Evolutionary conservation across 768 basidiomycete species (phyloP), one percentile per base, ranked within the genome.

Genomic region (Tulasnella sp.): DNA sequence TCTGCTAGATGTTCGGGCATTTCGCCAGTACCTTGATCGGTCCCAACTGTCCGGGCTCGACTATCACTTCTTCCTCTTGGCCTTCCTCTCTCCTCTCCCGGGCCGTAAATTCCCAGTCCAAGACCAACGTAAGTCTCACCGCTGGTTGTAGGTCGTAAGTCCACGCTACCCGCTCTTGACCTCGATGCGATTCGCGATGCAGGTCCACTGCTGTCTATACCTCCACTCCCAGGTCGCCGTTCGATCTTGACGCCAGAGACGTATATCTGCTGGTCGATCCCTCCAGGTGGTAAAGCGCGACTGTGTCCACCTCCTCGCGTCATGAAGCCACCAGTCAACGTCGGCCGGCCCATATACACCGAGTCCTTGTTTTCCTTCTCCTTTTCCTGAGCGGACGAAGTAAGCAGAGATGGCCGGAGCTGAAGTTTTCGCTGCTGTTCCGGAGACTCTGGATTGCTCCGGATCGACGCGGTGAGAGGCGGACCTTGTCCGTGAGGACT

Each of bases 171-270:
- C 4, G 74, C 79, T 70, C 79, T 77, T 18, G 79, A 77, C 11
- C 79, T 79, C 23, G 67, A 70, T 1, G 51, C 75, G 26, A 70
- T 69, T 80, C 75, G 77, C 16, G 80, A 72, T 16, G 71, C 73
- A 29, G 76, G 76, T 5, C 76, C 78, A 57, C 77, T 80, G 57
- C n/a, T 51, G 46, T 51, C 73, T 32, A 29, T n/a, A 32, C 78
- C 55, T 10, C 76, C 76, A 77, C 77, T 78, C 11, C 44, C 72
- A 42, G 75, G 74, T 5, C 70, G 73, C 2, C 57, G 70, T 42
- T 88, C 87, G n/a, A 92, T 90, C 79, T 90, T 91, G 73, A 94
- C 90, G 80, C 87, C 92, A 18, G 90, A 87, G 74, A 94, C 82
- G 93, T 94, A 95, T 2, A 89, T 86, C 55, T 92, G 85, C 6